Base-by-base conservation (phyloP, 257 asterid genomes). In the Scutellaria galericulata region DNA sequence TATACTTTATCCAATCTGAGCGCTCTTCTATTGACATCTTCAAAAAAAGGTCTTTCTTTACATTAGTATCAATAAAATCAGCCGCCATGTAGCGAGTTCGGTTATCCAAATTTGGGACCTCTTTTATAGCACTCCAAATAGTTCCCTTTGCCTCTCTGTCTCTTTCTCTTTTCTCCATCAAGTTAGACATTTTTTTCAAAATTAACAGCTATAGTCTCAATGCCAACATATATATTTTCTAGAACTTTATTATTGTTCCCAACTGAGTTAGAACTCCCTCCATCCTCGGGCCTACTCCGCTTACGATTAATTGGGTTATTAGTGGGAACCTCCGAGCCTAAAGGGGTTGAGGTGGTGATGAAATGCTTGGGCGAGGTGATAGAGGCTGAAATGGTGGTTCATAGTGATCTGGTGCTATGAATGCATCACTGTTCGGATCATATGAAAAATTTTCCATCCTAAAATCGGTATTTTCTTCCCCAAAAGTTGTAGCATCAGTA, bases 151-250 rank as follows among this genome's bases (percentile, higher is more conserved):
- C 27, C 27, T 24, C 27, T 53, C 15, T 53, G 27, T 53, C 59
- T 53, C 59, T 53, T 15, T 53, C 59, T 53, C 59, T 53, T 53
- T 53, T 53, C 59, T 53, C 59, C 59, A 53, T 53, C 59, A 53
- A 53, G 31, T 53, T 53, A 14, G 27, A 53, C 59, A 53, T 53
- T 53, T 53, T n/a, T 53, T 53, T 53, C 59, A 53, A 53, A 53
- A 53, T 53, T 15, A 15, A 53, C 59, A 53, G 31, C 8, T 53
- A 53, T 53, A 20, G 31, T 53, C 6, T 53, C 9, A 53, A n/a
- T n/a, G n/a, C n/a, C n/a, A n/a, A 53, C 0, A 53, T 10, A 46
- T 46, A 46, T 46, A n/a, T 46, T 46, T 46, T n/a, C 51, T 46
- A 46, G 14, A 46, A 46, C 2, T 46, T 53, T 53, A 15, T 53